Percentiles rank a stretch among this genome's conserved stretches.
Evolutionary conservation across 2,329 filamentous ascomycete genomes (phyloP).

Genomic region (Fusarium drepaniforme): DNA sequence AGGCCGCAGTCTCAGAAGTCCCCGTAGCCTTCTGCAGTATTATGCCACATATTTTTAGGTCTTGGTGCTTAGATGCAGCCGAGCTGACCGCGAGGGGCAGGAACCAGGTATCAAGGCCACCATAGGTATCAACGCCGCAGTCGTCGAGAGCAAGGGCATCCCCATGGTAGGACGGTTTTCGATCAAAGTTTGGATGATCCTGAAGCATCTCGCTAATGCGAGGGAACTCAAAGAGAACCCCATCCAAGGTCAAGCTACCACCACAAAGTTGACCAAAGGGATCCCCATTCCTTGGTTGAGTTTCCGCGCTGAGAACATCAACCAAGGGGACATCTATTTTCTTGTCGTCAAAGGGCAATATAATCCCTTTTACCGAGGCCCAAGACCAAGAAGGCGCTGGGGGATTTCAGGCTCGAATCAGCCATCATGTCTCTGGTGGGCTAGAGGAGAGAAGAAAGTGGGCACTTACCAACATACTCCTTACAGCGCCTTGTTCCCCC

Average conservation of each 20-base stretch:
- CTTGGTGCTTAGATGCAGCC: rapidly evolving
- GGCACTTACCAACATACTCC: background rate
- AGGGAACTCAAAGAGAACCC: background rate
- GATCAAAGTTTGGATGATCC: background rate
- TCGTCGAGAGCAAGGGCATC: background rate
- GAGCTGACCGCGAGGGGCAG: background rate
- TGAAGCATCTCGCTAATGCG: background rate
- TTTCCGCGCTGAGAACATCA: background rate
- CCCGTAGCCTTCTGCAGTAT: background rate
- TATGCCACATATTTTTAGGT: background rate
- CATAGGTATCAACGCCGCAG: background rate
- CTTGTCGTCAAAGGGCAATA: background rate
- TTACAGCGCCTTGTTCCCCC: background rate
- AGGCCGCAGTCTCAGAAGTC: background rate
- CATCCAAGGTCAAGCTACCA: background rate
- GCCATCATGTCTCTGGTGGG: background rate
- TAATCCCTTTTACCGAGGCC: background rate
- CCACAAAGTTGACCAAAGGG: background rate
- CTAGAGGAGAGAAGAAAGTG: background rate
- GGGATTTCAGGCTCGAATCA: background rate
- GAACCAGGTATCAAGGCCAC: background rate
- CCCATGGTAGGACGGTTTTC: background rate
- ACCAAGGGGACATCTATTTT: background rate
- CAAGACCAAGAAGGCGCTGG: background rate
- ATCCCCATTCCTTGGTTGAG: background rate